Conservation (phyloP, 2,329 filamentous ascomycete species). For the Parastagonospora avenae region DNA sequence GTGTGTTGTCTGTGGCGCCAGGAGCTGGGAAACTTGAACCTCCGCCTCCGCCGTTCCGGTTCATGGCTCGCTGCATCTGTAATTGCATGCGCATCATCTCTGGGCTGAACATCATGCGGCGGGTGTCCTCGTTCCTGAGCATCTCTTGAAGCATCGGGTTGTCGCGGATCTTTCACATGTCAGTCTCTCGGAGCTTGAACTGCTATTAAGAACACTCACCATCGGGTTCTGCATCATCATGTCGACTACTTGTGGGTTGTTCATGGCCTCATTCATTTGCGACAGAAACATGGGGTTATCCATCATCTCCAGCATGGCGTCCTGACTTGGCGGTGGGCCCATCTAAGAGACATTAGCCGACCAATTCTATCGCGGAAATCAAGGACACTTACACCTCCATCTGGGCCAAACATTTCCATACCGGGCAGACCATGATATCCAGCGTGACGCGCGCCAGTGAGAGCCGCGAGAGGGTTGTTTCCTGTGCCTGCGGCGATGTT, state of each 20-base stretch:
- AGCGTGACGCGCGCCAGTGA: constrained; percentile 93
- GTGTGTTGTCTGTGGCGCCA: constrained; percentile 86
- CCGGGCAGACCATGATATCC: constrained; percentile 89
- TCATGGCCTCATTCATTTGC: constrained; percentile 90
- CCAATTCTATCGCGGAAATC: neutral
- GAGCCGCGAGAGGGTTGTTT: constrained; percentile 85
- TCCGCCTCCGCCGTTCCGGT: constrained; percentile 54
- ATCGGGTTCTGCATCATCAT: constrained; percentile 69
- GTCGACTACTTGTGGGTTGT: constrained; percentile 92
- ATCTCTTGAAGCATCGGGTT: constrained; percentile 89
- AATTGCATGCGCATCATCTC: constrained; percentile 80
- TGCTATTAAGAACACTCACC: constrained; percentile 31
- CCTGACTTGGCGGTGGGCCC: constrained; percentile 82
- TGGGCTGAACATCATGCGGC: constrained; percentile 92
- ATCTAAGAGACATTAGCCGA: constrained; percentile 64
- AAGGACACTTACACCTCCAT: constrained; percentile 81
- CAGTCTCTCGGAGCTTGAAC: constrained; percentile 5
- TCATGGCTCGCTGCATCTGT: constrained; percentile 74
- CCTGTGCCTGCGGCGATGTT: constrained; percentile 80
- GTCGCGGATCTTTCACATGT: constrained; percentile 65
- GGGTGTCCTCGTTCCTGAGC: constrained; percentile 85
- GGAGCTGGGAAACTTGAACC: constrained; percentile 79
- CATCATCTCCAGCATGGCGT: constrained; percentile 82
- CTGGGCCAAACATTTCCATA: constrained; percentile 87
- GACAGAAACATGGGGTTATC: constrained; percentile 85